These are phyloP conservation scores for Pleurotus salmoneostramineus DNA, from an alignment of 768 basidiomycete genomes.

Conservation along the genomic window DNA sequence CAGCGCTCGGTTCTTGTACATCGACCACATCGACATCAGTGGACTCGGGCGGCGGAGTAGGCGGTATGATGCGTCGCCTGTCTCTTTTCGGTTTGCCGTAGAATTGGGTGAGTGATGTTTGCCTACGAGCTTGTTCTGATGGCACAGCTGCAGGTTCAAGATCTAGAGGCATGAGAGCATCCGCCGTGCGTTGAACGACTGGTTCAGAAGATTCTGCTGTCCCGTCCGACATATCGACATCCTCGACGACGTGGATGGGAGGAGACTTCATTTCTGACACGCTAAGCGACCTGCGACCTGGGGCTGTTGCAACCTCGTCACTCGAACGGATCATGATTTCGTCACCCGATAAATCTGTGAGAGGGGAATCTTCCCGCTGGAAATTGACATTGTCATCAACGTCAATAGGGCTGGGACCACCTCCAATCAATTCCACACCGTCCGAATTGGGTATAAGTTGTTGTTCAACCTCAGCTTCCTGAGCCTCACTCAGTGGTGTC, in stretches of 20 bases:
- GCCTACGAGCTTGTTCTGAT: not conserved
- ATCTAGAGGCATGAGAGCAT: not conserved
- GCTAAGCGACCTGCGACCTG: not conserved
- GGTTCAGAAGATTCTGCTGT: too few species aligned
- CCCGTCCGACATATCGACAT: not conserved
- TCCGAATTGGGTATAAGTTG: slow-evolving; percentile 3
- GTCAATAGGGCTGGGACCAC: not conserved
- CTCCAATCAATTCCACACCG: not conserved
- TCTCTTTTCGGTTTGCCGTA: not conserved
- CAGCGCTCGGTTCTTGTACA: not conserved
- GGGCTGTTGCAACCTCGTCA: not conserved
- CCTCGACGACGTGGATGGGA: not conserved
- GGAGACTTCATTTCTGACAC: not conserved
- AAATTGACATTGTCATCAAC: not conserved
- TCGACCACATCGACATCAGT: not conserved
- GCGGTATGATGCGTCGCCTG: not conserved
- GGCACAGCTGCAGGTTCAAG: not conserved
- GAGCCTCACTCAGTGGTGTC: slow-evolving; percentile 10
- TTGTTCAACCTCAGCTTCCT: slow-evolving; percentile 5
- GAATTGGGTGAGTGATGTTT: not conserved
- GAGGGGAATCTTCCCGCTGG: not conserved
- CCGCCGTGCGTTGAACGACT: too few species aligned
- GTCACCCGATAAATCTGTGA: not conserved
- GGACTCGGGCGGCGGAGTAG: not conserved
- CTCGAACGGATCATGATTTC: slow-evolving; percentile 4